Evolutionary conservation across 2,329 filamentous ascomycete genomes (phyloP).

Genomic region (Plenodomus lindquistii): DNA sequence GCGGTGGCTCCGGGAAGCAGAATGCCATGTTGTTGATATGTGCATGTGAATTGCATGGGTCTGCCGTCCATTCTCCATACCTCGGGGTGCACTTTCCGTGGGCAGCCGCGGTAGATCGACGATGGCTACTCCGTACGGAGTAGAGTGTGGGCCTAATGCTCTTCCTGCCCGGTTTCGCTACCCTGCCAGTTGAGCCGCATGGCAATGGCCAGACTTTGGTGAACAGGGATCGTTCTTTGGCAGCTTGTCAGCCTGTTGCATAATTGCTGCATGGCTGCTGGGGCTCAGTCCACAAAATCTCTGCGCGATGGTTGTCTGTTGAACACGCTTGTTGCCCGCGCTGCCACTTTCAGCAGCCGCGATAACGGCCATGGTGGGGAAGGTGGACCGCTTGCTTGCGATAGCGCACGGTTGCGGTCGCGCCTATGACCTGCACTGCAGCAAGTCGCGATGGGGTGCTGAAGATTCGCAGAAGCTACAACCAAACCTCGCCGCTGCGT

Average conservation of each 20-base stretch:
- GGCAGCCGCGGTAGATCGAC: conserved; percentile 15
- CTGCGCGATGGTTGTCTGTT: conserved; percentile 22
- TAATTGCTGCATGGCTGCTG: conserved; percentile 4
- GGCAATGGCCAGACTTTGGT: conserved; percentile 7
- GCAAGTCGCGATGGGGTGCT: background rate
- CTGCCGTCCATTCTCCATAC: conserved; percentile 11
- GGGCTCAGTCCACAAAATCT: background rate
- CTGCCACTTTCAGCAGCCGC: conserved; percentile 14
- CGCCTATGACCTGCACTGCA: conserved; percentile 19
- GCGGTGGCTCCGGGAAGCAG: background rate
- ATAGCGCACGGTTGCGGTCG: conserved; percentile 18
- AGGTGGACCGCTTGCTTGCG: conserved; percentile 1
- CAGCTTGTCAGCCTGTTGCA: background rate
- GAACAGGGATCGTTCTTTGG: background rate
- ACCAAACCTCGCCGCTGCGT: conserved; percentile 21
- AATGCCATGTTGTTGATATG: conserved; percentile 2
- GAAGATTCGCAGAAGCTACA: conserved; percentile 19
- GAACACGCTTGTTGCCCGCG: conserved; percentile 29
- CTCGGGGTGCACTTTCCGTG: conserved; percentile 12
- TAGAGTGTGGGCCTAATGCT: conserved; percentile 13
- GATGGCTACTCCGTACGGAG: conserved; percentile 4
- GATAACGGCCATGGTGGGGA: conserved; percentile 13
- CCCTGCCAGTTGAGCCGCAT: conserved; percentile 15
- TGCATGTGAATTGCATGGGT: conserved; percentile 3
- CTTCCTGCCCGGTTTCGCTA: conserved; percentile 16